Conservation (phyloP, 2,329 filamentous ascomycete species). For the Pseudogymnoascus sp. region DNA sequence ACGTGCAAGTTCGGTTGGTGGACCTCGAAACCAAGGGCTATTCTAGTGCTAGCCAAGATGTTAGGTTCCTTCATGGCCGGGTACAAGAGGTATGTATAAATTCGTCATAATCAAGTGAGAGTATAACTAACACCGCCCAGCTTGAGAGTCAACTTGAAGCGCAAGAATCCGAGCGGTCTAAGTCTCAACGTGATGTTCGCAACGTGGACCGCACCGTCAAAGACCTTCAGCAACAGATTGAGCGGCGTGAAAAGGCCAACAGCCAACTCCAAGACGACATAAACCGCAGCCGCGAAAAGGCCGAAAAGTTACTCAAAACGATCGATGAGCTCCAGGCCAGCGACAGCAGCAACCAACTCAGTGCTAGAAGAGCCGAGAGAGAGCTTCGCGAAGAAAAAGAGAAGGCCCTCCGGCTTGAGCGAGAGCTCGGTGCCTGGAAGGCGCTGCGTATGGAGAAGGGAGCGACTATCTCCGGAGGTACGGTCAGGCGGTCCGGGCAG, state of each 20-base stretch:
- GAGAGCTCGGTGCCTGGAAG: constrained; percentile 81
- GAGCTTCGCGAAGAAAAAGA: constrained; percentile 86
- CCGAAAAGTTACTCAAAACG: constrained; percentile 77
- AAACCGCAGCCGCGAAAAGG: constrained; percentile 77
- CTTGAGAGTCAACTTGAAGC: constrained; percentile 82
- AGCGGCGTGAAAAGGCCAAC: constrained; percentile 86
- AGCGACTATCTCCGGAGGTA: constrained; percentile 16
- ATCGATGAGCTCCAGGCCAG: constrained; percentile 91
- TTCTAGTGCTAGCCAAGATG: constrained; percentile 87
- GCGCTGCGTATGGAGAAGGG: constrained; percentile 57
- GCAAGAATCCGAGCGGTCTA: constrained; percentile 69
- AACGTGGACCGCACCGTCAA: constrained; percentile 92
- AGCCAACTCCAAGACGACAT: constrained; percentile 76
- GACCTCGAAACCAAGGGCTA: constrained; percentile 97
- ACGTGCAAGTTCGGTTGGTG: constrained; percentile 80
- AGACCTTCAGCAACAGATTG: constrained; percentile 85
- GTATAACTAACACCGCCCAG: constrained; percentile 41
- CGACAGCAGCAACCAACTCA: constrained; percentile 74
- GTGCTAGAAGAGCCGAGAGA: constrained; percentile 77
- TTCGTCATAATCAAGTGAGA: constrained; percentile 11
- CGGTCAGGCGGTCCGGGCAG: constrained; percentile 17
- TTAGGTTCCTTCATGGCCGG: constrained; percentile 87
- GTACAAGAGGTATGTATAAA: constrained; percentile 75
- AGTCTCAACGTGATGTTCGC: constrained; percentile 78
- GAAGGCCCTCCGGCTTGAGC: constrained; percentile 71